Percentiles rank a stretch among this genome's conserved stretches.
Conservation (phyloP, 2,329 filamentous ascomycete species). For the Penicillium hordei region DNA sequence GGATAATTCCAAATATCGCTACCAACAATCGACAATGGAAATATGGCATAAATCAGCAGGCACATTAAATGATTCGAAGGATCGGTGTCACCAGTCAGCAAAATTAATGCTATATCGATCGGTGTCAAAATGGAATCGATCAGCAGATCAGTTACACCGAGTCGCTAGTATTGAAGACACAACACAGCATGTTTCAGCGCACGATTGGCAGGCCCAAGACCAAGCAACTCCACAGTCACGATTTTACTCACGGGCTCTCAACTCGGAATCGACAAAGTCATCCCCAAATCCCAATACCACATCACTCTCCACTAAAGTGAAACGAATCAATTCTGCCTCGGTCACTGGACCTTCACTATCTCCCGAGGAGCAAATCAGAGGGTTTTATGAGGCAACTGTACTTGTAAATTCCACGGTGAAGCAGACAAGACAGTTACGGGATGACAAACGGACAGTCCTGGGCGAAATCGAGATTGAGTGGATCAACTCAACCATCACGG, state of each 20-base stretch:
- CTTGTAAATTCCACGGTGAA: slow-evolving; percentile 3
- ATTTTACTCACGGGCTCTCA: neutral
- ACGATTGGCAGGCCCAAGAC: neutral
- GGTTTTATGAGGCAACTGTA: slow-evolving; percentile 7
- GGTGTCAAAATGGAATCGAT: slow-evolving; percentile 12
- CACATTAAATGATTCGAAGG: slow-evolving; percentile 10
- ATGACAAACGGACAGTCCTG: slow-evolving; percentile 8
- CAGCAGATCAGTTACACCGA: slow-evolving; percentile 12
- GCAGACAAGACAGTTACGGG: slow-evolving; percentile 10
- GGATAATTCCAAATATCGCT: slow-evolving; percentile 13
- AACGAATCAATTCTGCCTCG: neutral
- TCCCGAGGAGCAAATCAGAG: slow-evolving; percentile 12
- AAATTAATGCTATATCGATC: slow-evolving; percentile 8
- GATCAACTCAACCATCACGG: slow-evolving; percentile 30
- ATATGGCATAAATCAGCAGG: slow-evolving; percentile 16
- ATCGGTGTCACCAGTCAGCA: slow-evolving; percentile 14
- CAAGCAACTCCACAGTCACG: neutral
- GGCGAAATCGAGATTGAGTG: slow-evolving; percentile 26
- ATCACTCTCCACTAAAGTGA: neutral
- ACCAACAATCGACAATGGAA: slow-evolving; percentile 15
- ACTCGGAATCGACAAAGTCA: neutral
- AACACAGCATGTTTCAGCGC: neutral
- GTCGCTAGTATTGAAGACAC: neutral
- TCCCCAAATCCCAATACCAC: neutral
- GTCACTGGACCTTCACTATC: neutral